Percentiles rank a stretch among this genome's conserved stretches.
Evolutionary conservation across 2,329 filamentous ascomycete species (phyloP).

Genomic region (Cercospora berteroae): DNA sequence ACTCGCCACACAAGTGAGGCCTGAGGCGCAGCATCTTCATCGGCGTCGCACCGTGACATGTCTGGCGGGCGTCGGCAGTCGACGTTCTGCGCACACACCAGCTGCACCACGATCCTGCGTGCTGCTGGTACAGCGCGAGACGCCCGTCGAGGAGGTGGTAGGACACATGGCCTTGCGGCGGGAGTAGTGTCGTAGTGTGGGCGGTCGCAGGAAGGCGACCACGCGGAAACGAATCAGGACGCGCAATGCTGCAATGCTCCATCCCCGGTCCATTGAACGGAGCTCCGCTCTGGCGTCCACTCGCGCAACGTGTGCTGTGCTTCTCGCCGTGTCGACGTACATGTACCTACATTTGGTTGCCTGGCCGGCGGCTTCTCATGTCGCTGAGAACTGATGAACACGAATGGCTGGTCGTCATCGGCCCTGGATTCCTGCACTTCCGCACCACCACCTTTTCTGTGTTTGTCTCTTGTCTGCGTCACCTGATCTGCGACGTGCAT

Average conservation of each 20-base stretch:
- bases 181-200: neutral
- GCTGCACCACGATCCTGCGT: neutral
- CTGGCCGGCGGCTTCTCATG: neutral
- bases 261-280: neutral
- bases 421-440: neutral
- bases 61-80: neutral
- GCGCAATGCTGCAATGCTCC: neutral
- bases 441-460: neutral
- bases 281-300: neutral
- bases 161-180: neutral
- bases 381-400: no score
- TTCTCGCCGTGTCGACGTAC: neutral
- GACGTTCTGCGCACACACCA: neutral
- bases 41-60: neutral
- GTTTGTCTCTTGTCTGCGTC: constrained; percentile 3
- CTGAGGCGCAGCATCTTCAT: neutral
- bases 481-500: constrained; percentile 20
- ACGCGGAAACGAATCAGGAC: neutral
- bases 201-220: neutral
- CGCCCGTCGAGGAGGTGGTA: neutral
- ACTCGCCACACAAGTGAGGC: neutral
- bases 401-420: neutral
- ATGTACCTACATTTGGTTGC: neutral
- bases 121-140: neutral
- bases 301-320: neutral